Base-by-base conservation (phyloP, 306 rosid species). In the Fragaria nilgerrensis region DNA sequence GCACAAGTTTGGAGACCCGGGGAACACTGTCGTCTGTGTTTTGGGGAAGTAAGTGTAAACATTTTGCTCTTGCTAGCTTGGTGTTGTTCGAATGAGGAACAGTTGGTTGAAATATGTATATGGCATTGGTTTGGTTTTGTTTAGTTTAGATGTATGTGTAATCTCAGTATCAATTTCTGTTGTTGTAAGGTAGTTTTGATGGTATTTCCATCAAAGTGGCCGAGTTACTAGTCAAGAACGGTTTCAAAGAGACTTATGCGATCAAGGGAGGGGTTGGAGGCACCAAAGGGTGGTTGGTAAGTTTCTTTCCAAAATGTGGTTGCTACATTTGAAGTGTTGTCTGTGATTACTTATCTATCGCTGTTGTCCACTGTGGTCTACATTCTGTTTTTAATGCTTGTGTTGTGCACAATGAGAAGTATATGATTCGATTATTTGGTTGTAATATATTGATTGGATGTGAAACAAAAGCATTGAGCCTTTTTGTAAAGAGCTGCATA, bases 181-280 rank as follows among this genome's bases (percentile, higher is more conserved):
- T 90, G 86, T 84, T 89, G 97, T 70, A 92, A 95, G 96, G 92
- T 88, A 94, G 97, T 92, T 91, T 92, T 73, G 97, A 95, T 73
- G 97, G 89, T 58, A 87, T 92, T 89, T 92, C 99, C 83, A 68
- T 92, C 91, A 84, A 89, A 81, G 99, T 85, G 86, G 97, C 97
- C 0, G 91, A 92, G 82, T 81, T 95, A 56, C 87, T 95, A 75
- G 88, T 89, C 89, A 92, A 95, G 86, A 88, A 88, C 79, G 97
- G 97, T 71, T 92, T 92, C 87, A 91, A 92, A 79, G 99, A 87
- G 81, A 92, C 89, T 65, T 95, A 87, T 79, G 99, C 96, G 34
- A 86, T 95, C 83, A 95, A 80, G 86, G 97, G 92, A 72, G 99
- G 97, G 56, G 89, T 92, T 72, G 85, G 92, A 83, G 99, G 97